Base-by-base conservation (phyloP, 129 eudicot genomes). In the Saposhnikovia divaricata region DNA sequence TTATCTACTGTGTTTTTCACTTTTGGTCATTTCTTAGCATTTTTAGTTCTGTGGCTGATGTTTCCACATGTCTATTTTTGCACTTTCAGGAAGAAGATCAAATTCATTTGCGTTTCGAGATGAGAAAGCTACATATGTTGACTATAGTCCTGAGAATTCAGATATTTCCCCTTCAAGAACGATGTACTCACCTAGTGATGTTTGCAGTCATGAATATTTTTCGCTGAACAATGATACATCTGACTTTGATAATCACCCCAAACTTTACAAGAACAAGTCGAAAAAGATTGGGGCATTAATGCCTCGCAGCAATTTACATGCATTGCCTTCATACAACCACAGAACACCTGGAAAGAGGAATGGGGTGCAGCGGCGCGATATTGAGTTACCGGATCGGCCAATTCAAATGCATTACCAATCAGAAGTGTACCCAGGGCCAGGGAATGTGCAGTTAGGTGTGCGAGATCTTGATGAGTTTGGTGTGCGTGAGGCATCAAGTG, bases 401-500 rank as follows among this genome's bases (percentile, higher is more conserved):
- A 73, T 53, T 77, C 87, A 80, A 57, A 87, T 50, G 70, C 86
- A 75, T 71, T 79, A 85, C 75, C 89, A 65, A n/a, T 75, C 61
- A 7, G 89, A 85, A 15, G 84, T 85, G 50, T 75, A 78, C 47
- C 84, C 45, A 31, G 82, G 83, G 83, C 74, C 65, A 61, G 81
- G 73, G 42, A 86, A 68, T 88, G 87, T 86, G 77, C 88, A 84
- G 14, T 71, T 89, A 80, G 91, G 88, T 65, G 89, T 85, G 68
- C 82, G 91, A 23, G 92, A 91, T 86, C 87, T 90, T 79, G 91
- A 90, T 57, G 98, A 94, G 86, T 90, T 94, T 48, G 83, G 91
- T 81, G 81, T 94, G 72, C 90, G 98, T 77, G 98, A 90, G 75
- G 97, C 97, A 77, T 84, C 89, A 14, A 83, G 97, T 81, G 97